Evolutionary conservation across 2,329 filamentous ascomycete genomes (phyloP).

Genomic region (Aspergillus luchuensis): DNA sequence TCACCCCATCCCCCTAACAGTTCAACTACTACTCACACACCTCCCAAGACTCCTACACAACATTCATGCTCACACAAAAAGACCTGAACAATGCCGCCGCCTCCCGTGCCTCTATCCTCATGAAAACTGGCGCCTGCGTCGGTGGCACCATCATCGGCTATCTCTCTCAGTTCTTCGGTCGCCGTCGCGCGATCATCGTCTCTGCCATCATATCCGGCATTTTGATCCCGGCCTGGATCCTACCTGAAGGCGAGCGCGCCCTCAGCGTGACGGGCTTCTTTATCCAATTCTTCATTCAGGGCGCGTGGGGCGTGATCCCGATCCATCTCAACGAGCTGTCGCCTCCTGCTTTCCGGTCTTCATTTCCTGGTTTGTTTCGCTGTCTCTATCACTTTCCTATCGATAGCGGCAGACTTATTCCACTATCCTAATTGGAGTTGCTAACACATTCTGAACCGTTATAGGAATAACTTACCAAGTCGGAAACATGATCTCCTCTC

Average conservation of each 20-base stretch:
- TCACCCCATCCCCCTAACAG: constrained; percentile 12
- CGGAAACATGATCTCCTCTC: constrained; percentile 64
- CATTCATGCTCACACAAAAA: constrained; percentile 75
- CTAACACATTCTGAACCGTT: background rate
- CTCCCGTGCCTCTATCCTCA: constrained; percentile 75
- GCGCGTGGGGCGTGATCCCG: constrained; percentile 69
- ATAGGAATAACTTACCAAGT: constrained; percentile 67
- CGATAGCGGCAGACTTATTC: no score
- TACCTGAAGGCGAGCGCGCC: constrained; percentile 44
- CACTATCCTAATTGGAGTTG: background rate
- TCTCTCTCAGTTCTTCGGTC: constrained; percentile 72
- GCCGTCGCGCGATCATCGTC: constrained; percentile 58
- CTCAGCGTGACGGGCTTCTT: constrained; percentile 40
- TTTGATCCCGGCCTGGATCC: constrained; percentile 74
- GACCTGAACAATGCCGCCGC: constrained; percentile 65
- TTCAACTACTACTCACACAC: constrained; percentile 77
- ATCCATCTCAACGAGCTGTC: constrained; percentile 78
- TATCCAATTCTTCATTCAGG: constrained; percentile 68
- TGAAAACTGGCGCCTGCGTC: constrained; percentile 76
- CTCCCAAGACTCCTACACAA: constrained; percentile 78
- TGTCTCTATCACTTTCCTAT: no score
- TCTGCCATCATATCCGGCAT: constrained; percentile 65
- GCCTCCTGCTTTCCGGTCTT: constrained; percentile 71
- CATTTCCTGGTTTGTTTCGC: constrained; percentile 54
- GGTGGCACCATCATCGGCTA: constrained; percentile 60